Percentiles rank a stretch among this genome's conserved stretches.
phyloP scores from a whole-genome alignment of 1,139 yeast species.

The Taphrina betulina region DNA sequence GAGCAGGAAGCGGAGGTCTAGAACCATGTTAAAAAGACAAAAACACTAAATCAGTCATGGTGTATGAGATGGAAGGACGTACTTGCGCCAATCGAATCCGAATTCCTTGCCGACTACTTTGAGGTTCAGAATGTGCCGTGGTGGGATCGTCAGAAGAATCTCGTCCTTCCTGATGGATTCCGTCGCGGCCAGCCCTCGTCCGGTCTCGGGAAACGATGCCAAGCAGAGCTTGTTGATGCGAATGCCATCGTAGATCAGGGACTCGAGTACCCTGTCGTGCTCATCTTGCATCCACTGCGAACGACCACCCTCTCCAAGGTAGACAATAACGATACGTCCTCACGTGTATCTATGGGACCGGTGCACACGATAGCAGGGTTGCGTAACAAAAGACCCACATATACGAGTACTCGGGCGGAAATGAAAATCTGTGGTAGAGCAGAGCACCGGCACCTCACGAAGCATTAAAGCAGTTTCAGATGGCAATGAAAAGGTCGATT shows the following conservation, averaged over 20 bases:
- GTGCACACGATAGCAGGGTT: too few relatives aligned
- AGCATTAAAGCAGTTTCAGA: too few relatives aligned
- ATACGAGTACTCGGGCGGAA: too few relatives aligned
- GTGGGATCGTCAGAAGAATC: constrained; percentile 17
- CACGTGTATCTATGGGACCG: too few relatives aligned
- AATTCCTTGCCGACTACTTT: constrained; percentile 5
- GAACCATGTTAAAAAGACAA: too few relatives aligned
- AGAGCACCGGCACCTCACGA: too few relatives aligned
- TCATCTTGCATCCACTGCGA: constrained; percentile 18
- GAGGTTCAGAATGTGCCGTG: constrained; percentile 21
- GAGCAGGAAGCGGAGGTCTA: constrained; percentile 27
- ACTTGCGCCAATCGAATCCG: constrained; percentile 25
- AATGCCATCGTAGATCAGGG: constrained; percentile 1
- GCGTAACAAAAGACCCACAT: too few relatives aligned
- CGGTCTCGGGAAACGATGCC: constrained; percentile 3
- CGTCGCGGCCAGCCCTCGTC: constrained; percentile 22
- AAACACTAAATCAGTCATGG: background rate
- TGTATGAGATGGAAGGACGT: background rate
- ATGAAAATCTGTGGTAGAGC: too few relatives aligned
- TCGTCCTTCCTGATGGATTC: constrained; percentile 9
- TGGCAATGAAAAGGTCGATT: too few relatives aligned
- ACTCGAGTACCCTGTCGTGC: constrained; percentile 5
- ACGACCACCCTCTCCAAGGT: too few relatives aligned
- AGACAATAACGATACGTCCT: too few relatives aligned
- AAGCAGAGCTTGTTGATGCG: constrained; percentile 1